Evolutionary conservation across 768 basidiomycete species (phyloP), one percentile per base, ranked within the genome.

Genomic region (Tubosaeta brunneosetosa): DNA sequence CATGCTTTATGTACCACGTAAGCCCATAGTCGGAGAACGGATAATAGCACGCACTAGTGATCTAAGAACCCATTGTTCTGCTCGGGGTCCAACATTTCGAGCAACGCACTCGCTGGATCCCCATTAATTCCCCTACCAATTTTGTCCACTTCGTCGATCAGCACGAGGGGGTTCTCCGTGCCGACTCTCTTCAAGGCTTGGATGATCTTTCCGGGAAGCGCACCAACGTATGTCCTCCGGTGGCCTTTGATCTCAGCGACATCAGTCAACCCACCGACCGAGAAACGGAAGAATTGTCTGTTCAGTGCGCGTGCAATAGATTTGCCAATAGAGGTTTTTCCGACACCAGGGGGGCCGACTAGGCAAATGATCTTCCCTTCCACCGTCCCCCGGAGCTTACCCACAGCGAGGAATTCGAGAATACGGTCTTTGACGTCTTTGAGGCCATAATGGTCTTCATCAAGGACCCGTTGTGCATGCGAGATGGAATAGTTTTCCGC

Each of bases 241-340:
- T 99, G 97, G 1, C 97, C 97, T 73, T 98, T 98, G 65, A 99
- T 97, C 78, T 98, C 97, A 50, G 97, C 97, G 1, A 98, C 94
- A 67, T 99, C 97, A 44, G 92, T 92, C 65, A 99, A 71, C 13
- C 97, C 95, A 57, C 97, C 95, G 4, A 98, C 95, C 9, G 89
- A 92, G 73, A 99, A 97, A 44, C 94, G 80, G 82, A 94, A 98
- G 74, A 98, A 98, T 67, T 92, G 86, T 53, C 95, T 73, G 26
- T 87, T 84, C 22, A 99, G 75, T 4, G 95, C 94, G 14, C 93
- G 80, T 0, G 97, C 87, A 47, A 99, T 97, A 3, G 86, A 90
- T 76, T 94, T 94, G 44, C 94, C 95, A 40, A 98, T 97, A 51
- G 84, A 87, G 4, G 95, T 98, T 76, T 98, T 97, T 37, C 95